These are phyloP conservation scores for Saksenaea vasiformis DNA, from an alignment of 371 early-diverging fungal species.

Conservation along the genomic window DNA sequence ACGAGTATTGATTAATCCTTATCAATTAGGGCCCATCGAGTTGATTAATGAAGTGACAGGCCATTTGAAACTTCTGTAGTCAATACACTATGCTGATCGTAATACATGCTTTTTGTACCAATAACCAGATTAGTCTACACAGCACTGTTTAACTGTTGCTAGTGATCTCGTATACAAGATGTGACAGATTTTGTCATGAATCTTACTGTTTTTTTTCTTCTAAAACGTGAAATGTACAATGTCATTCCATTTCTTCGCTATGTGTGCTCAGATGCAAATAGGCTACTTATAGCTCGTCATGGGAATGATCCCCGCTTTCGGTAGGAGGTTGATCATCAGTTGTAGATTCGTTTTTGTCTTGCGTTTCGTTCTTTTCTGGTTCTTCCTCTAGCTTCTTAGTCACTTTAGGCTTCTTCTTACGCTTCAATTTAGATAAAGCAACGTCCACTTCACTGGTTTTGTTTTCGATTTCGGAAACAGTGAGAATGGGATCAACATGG, in stretches of 20 bases:
- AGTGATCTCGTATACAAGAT: neutral
- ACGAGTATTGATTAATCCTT: neutral
- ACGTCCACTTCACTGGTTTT: slow-evolving; percentile 52
- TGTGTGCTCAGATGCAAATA: neutral
- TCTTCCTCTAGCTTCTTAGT: slow-evolving; percentile 27
- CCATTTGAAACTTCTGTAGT: slow-evolving; percentile 81
- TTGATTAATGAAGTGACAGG: slow-evolving; percentile 81
- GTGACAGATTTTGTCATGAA: neutral
- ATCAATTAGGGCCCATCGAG: slow-evolving; percentile 64
- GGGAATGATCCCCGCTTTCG: neutral
- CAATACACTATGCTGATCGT: neutral
- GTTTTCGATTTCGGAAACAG: slow-evolving; percentile 52
- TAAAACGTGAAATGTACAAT: neutral
- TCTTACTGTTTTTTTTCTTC: neutral
- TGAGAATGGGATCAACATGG: slow-evolving; percentile 68
- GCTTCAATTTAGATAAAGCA: slow-evolving; percentile 52
- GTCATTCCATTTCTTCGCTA: neutral
- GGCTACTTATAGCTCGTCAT: neutral
- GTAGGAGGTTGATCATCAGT: neutral
- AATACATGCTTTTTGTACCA: too few species aligned
- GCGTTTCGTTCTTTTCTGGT: slow-evolving; percentile 19
- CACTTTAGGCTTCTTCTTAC: slow-evolving; percentile 63
- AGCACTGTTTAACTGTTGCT: neutral
- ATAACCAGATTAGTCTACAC: too few species aligned
- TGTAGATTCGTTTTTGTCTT: slow-evolving; percentile 8